phyloP scores from a whole-genome alignment of 192 early-diverging fungal species.

The Phycomyces nitens region DNA sequence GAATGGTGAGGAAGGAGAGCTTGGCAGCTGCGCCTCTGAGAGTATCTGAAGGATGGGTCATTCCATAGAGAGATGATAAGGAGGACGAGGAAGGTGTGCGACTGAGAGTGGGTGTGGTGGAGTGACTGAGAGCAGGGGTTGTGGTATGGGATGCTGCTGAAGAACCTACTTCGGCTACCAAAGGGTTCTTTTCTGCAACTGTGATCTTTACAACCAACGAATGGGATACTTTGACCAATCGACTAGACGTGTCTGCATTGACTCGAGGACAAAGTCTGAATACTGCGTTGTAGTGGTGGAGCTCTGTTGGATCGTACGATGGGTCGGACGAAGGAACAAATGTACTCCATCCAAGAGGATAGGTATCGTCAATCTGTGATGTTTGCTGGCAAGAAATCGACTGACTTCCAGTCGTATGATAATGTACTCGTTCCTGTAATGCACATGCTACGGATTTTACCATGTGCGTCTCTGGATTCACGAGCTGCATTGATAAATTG shows the following conservation, averaged over 20 bases:
- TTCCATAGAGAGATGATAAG: conserved; percentile 9
- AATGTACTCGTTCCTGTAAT: conserved; percentile 33
- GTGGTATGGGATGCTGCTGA: conserved; percentile 8
- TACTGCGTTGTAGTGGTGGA: conserved; percentile 28
- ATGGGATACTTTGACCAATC: conserved; percentile 26
- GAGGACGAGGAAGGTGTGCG: conserved; percentile 27
- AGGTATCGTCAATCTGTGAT: conserved; percentile 19
- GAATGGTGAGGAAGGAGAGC: not conserved
- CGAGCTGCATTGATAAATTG: conserved; percentile 22
- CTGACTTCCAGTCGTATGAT: conserved; percentile 29
- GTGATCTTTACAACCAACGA: conserved; percentile 27
- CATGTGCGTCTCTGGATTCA: conserved; percentile 10
- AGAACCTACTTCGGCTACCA: not conserved
- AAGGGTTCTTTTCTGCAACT: conserved; percentile 8
- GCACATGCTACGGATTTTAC: conserved; percentile 31
- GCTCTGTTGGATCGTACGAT: conserved; percentile 24
- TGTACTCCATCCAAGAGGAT: conserved; percentile 36
- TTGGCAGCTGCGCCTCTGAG: not conserved
- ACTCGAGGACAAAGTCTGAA: conserved; percentile 32
- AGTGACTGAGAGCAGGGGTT: conserved; percentile 10
- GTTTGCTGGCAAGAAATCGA: conserved; percentile 6
- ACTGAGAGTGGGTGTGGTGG: conserved; percentile 19
- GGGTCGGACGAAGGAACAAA: conserved; percentile 12
- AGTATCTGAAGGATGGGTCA: not conserved
- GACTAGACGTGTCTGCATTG: conserved; percentile 29